Percentiles rank a stretch among this genome's conserved stretches.
phyloP scores from a whole-genome alignment of 1,284 basidiomycete species.

The Pseudozyma sp. region DNA sequence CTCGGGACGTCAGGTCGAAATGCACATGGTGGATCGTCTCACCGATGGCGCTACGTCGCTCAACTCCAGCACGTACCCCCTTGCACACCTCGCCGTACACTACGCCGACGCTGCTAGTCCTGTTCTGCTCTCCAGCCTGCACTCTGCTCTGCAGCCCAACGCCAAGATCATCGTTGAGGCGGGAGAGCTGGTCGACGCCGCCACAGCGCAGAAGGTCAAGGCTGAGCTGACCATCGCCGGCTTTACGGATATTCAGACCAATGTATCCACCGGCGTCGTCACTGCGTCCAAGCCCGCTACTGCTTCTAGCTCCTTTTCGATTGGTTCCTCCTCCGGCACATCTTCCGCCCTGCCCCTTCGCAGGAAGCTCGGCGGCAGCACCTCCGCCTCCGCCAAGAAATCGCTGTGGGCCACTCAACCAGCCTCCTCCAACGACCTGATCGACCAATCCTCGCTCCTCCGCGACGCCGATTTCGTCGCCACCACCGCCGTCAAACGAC shows the following conservation, averaged over 20 bases:
- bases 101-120: constrained; percentile 47
- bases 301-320: constrained; percentile 30
- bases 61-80: constrained; percentile 38
- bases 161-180: constrained; percentile 51
- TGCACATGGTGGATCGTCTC: constrained; percentile 67
- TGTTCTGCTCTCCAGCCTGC: constrained; percentile 46
- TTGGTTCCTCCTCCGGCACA: constrained; percentile 29
- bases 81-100: constrained; percentile 50
- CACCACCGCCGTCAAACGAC: constrained; percentile 57
- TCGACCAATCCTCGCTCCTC: constrained; percentile 61
- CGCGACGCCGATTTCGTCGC: constrained; percentile 49
- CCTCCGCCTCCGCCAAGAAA: constrained; percentile 47
- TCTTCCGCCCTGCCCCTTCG: constrained; percentile 54
- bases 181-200: constrained; percentile 35
- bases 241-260: constrained; percentile 40
- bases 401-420: constrained; percentile 63
- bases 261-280: constrained; percentile 18
- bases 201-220: constrained; percentile 32
- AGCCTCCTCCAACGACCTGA: constrained; percentile 42
- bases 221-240: constrained; percentile 59
- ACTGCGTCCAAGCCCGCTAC: constrained; percentile 22
- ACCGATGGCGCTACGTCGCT: constrained; percentile 59
- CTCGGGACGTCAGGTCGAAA: constrained; percentile 58
- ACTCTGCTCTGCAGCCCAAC: constrained; percentile 37
- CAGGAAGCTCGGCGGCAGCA: constrained; percentile 40